phyloP scores from a whole-genome alignment of 2,329 filamentous ascomycete species.

The Phaeomoniella chlamydospora region DNA sequence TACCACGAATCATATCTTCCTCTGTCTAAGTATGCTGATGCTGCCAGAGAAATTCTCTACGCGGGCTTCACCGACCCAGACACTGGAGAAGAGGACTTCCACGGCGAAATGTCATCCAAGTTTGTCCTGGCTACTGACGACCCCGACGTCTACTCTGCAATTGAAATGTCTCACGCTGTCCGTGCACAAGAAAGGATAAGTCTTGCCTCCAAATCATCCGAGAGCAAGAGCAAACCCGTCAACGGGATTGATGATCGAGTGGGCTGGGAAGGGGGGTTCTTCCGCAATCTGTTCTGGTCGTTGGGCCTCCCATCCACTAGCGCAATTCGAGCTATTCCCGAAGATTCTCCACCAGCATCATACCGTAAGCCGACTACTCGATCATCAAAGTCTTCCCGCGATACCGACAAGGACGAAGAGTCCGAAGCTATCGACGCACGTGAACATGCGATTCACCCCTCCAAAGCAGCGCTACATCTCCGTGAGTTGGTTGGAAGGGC shows the following conservation, averaged over 20 bases:
- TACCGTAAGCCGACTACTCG: neutral
- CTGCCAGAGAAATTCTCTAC: conserved; percentile 20
- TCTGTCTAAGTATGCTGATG: conserved; percentile 49
- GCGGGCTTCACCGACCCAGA: conserved; percentile 9
- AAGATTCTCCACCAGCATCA: neutral
- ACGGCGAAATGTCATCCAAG: conserved; percentile 15
- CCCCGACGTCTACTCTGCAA: conserved; percentile 50
- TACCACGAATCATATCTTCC: conserved; percentile 69
- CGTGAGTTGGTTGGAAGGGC: conserved; percentile 64
- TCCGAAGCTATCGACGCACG: conserved; percentile 8
- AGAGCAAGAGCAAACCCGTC: conserved; percentile 2
- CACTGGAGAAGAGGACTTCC: conserved; percentile 17
- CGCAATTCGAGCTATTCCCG: neutral
- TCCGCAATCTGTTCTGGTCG: conserved; percentile 65
- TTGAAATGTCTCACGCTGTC: conserved; percentile 18
- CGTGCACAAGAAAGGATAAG: conserved; percentile 65
- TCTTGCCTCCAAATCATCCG: conserved; percentile 56
- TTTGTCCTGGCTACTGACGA: conserved; percentile 67
- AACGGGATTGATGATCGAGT: conserved; percentile 31
- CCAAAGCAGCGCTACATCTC: conserved; percentile 41
- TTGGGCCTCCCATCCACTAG: conserved; percentile 42
- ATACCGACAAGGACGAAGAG: neutral
- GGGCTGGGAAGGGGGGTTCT: conserved; percentile 85
- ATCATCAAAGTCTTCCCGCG: neutral
- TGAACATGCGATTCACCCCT: conserved; percentile 10